These are phyloP conservation scores for Termitomyces heimii DNA, from an alignment of 768 basidiomycete species.

Conservation along the genomic window DNA sequence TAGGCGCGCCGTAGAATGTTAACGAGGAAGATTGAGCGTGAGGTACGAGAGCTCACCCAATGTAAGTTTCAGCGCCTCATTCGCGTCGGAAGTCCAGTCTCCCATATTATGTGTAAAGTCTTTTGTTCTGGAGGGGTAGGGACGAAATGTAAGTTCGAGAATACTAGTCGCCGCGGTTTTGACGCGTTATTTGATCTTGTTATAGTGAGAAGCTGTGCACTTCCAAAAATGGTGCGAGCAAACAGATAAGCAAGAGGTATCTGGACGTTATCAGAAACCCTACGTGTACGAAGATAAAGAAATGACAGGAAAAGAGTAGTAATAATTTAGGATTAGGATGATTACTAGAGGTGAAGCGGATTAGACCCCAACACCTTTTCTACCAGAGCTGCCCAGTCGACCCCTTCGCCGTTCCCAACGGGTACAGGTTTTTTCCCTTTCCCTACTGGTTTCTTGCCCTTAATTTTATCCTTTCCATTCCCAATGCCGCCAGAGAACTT, in stretches of 20 bases:
- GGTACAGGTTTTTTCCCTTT: conserved; percentile 1
- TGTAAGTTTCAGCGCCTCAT: conserved; percentile 68
- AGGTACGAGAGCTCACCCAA: conserved; percentile 48
- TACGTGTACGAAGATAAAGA: background rate
- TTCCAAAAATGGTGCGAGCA: no score
- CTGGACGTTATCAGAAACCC: background rate
- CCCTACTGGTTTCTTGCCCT: conserved; percentile 12
- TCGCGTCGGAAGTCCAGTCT: conserved; percentile 79
- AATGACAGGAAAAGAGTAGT: background rate
- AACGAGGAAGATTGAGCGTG: background rate
- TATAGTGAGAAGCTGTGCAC: background rate
- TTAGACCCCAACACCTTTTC: conserved; percentile 24
- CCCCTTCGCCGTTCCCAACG: conserved; percentile 34
- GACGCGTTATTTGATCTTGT: conserved; percentile 18
- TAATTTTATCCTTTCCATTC: conserved; percentile 13
- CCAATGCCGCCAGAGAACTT: conserved; percentile 28
- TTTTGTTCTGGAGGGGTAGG: background rate
- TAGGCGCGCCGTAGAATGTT: background rate
- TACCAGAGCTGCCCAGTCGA: conserved; percentile 37
- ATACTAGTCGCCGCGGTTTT: background rate
- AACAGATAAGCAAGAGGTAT: background rate
- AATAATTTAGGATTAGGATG: background rate
- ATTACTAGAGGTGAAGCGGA: background rate
- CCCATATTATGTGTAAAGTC: conserved; percentile 25
- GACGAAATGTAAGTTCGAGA: background rate